Conservation (phyloP, 345 rosid genomes). For the Arabis alpina region DNA sequence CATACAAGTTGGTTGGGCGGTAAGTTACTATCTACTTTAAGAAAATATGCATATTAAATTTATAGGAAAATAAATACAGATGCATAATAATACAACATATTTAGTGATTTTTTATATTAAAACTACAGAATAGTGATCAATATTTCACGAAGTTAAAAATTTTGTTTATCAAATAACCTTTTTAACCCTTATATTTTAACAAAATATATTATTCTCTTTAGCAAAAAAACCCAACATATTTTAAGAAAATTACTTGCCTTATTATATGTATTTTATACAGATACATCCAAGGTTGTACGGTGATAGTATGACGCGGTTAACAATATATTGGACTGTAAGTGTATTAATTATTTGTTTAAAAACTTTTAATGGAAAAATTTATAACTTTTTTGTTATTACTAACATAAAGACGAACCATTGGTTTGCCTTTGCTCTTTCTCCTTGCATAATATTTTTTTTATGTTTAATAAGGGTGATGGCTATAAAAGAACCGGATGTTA, state of each 20-base stretch:
- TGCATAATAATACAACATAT: neutral
- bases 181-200: too few species aligned
- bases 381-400: too few species aligned
- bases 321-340: conserved; percentile 39
- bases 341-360: neutral
- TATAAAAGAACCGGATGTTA: conserved; percentile 27
- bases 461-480: conserved; percentile 10
- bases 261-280: conserved; percentile 1
- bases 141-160: too few species aligned
- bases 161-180: too few species aligned
- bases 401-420: too few species aligned
- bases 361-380: neutral
- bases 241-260: too few species aligned
- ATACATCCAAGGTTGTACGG: conserved; percentile 32
- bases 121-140: too few species aligned
- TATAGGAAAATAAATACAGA: too few species aligned
- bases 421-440: neutral
- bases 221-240: too few species aligned
- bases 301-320: conserved; percentile 28
- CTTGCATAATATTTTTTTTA: neutral
- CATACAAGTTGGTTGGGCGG: conserved; percentile 36
- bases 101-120: too few species aligned
- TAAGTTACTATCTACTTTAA: neutral
- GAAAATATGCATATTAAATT: too few species aligned
- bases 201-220: too few species aligned